Conservation (phyloP, 768 basidiomycete genomes). For the Ramaria sp. region DNA sequence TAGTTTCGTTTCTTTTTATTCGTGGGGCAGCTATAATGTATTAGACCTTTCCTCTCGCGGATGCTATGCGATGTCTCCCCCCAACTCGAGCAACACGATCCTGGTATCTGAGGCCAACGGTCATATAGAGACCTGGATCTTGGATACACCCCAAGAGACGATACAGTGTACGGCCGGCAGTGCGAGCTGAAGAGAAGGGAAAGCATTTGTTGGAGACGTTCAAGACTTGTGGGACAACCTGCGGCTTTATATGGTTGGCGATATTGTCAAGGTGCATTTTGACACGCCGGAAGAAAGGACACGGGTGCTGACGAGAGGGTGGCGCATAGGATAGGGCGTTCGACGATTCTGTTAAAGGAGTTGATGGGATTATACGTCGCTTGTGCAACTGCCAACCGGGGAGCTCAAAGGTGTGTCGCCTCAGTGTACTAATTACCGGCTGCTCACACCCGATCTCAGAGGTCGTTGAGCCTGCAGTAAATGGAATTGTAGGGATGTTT, state of each 20-base stretch:
- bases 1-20: too few relatives aligned
- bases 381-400: slow-evolving; percentile 18
- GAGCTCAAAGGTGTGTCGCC: slow-evolving; percentile 9
- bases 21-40: too few relatives aligned
- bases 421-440: background rate
- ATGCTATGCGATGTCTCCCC: too few relatives aligned
- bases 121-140: slow-evolving; percentile 21
- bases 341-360: slow-evolving; percentile 38
- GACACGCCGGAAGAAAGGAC: background rate
- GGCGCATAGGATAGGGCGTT: slow-evolving; percentile 25
- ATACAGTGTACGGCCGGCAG: slow-evolving; percentile 30
- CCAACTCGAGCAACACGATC: slow-evolving; percentile 25
- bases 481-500: slow-evolving; percentile 31
- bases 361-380: slow-evolving; percentile 35
- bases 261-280: slow-evolving; percentile 25
- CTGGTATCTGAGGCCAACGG: slow-evolving; percentile 52
- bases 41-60: too few relatives aligned
- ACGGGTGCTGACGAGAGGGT: slow-evolving; percentile 4
- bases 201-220: slow-evolving; percentile 27
- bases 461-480: slow-evolving; percentile 30
- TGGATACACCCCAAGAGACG: slow-evolving; percentile 18
- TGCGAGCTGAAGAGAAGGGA: slow-evolving; percentile 28
- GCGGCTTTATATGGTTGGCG: slow-evolving; percentile 29
- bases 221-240: slow-evolving; percentile 19
- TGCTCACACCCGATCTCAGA: slow-evolving; percentile 11